Percentiles rank a stretch among this genome's conserved stretches.
Conservation (phyloP, 2,329 filamentous ascomycete species). For the Pseudogymnoascus sp. region DNA sequence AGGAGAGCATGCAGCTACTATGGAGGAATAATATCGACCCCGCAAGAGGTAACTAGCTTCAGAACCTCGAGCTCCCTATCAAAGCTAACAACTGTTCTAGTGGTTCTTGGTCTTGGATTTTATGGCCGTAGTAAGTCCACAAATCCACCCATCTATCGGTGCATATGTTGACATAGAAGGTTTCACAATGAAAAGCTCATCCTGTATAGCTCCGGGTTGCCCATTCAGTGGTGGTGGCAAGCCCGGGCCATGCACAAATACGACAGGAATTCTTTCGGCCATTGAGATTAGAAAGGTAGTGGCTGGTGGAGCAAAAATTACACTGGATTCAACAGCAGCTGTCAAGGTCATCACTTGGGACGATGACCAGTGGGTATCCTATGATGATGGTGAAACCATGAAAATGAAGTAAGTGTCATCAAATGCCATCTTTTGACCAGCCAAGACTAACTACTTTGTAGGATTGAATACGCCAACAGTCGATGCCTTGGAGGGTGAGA, state of each 20-base stretch:
- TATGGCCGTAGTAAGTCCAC: slow-evolving; percentile 30
- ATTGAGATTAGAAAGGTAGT: slow-evolving; percentile 15
- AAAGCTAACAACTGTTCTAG: background rate
- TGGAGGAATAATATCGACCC: slow-evolving; percentile 37
- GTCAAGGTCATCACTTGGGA: slow-evolving; percentile 31
- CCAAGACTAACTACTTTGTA: background rate
- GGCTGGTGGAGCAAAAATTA: slow-evolving; percentile 17
- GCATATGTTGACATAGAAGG: background rate
- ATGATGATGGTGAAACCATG: slow-evolving; percentile 12
- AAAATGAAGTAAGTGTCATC: background rate
- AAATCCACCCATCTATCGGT: background rate
- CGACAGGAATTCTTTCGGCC: slow-evolving; percentile 19
- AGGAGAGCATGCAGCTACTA: slow-evolving; percentile 33
- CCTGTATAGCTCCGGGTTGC: slow-evolving; percentile 20
- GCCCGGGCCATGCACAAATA: slow-evolving; percentile 21
- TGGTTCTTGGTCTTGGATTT: slow-evolving; percentile 24
- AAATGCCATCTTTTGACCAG: background rate
- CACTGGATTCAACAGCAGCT: slow-evolving; percentile 24
- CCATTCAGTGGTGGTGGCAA: slow-evolving; percentile 16
- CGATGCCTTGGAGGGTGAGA: background rate
- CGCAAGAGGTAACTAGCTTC: slow-evolving; percentile 35
- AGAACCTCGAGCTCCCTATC: slow-evolving; percentile 19
- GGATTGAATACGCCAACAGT: background rate
- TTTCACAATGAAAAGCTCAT: slow-evolving; percentile 19
- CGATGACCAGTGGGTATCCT: slow-evolving; percentile 31